Evolutionary conservation across 2,329 filamentous ascomycete genomes (phyloP).

Genomic region (Fusarium marasasianum): DNA sequence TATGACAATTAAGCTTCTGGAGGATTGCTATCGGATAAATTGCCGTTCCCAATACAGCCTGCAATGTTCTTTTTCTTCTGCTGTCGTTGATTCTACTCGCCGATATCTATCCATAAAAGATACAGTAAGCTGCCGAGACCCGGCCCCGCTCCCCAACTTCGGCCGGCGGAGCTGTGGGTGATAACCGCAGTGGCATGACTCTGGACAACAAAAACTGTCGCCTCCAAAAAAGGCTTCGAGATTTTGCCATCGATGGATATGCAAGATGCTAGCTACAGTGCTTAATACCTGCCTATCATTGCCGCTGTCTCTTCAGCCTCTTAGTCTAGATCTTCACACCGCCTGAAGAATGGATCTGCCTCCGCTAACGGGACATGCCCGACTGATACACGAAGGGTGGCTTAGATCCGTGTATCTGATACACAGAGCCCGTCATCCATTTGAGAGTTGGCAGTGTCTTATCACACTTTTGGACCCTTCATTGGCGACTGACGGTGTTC

Average conservation of each 20-base stretch:
- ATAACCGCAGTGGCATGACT: conserved; percentile 22
- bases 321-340: conserved; percentile 25
- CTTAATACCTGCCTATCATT: conserved; percentile 4
- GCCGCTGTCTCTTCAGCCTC: background rate
- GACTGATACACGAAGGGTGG: conserved; percentile 2
- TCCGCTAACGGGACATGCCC: conserved; percentile 23
- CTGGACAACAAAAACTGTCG: background rate
- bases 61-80: background rate
- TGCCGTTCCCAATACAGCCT: conserved; percentile 4
- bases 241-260: conserved; percentile 12
- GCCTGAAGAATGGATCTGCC: conserved; percentile 36
- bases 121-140: conserved; percentile 8
- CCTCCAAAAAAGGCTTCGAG: background rate
- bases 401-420: background rate
- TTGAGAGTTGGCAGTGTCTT: background rate
- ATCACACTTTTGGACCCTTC: background rate
- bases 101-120: background rate
- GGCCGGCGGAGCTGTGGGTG: conserved; percentile 6
- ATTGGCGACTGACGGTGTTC: background rate
- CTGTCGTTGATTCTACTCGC: background rate
- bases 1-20: conserved; percentile 6
- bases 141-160: conserved; percentile 16
- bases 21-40: conserved; percentile 21
- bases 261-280: conserved; percentile 13
- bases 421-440: background rate